A percentile compares a stretch with the other conserved stretches of the same genome.
Evolutionary conservation across 2,329 filamentous ascomycete genomes (phyloP).

Genomic region (Xylariaceae sp.): DNA sequence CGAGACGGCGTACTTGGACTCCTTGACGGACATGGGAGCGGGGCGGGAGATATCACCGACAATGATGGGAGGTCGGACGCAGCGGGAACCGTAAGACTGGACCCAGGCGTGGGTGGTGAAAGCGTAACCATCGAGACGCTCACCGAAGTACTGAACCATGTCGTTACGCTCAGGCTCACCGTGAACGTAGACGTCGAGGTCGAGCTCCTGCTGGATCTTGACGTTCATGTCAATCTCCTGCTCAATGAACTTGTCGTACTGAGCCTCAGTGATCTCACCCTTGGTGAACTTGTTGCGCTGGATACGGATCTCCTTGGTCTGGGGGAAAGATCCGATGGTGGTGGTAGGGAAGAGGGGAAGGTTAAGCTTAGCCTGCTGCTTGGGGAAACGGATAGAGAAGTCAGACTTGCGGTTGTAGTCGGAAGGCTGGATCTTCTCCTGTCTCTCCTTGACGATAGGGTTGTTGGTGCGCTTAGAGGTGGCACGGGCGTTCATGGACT

Average conservation of each 20-base stretch:
- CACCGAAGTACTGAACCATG: constrained; percentile 99
- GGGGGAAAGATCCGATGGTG: constrained; percentile 98
- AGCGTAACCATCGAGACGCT: constrained; percentile 91
- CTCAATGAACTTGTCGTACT: constrained; percentile 99
- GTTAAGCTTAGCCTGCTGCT: constrained; percentile 88
- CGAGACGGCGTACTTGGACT: constrained; percentile 96
- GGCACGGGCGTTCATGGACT: constrained; percentile 84
- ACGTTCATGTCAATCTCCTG: constrained; percentile 95
- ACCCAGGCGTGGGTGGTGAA: constrained; percentile 99
- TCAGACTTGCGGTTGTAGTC: constrained; percentile 90
- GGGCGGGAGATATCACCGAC: constrained; percentile 98
- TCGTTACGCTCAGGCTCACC: constrained; percentile 99
- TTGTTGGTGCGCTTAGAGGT: constrained; percentile 95
- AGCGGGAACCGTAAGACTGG: constrained; percentile 96
- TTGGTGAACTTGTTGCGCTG: constrained; percentile 99
- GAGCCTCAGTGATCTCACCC: constrained; percentile 82
- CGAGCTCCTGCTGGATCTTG: constrained; percentile 97
- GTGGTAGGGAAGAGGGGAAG: constrained; percentile 97
- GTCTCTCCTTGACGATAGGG: constrained; percentile 93
- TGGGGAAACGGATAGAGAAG: constrained; percentile 77
- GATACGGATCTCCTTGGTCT: constrained; percentile 97
- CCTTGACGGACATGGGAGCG: constrained; percentile 98
- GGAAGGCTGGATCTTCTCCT: constrained; percentile 75
- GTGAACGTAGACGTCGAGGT: constrained; percentile 94
- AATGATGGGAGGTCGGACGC: constrained; percentile 95